These are phyloP conservation scores for Zygosaccharomyces sapae DNA, from an alignment of 1,139 yeast species.

Conservation along the genomic window DNA sequence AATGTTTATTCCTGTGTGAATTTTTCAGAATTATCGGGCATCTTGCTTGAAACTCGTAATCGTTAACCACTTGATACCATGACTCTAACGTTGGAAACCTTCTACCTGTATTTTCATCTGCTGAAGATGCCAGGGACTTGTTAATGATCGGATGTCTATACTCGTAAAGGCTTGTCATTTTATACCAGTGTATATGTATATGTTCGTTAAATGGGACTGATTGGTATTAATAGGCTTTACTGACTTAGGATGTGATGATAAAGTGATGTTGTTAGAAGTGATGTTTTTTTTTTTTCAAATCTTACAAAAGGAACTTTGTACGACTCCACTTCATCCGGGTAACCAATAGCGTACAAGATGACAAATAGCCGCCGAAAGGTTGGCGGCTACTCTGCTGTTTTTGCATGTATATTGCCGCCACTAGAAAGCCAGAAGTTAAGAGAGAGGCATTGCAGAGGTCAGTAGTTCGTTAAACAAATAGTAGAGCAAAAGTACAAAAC, in stretches of 20 bases:
- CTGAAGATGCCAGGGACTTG: slow-evolving; percentile 27
- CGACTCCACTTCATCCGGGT: not conserved
- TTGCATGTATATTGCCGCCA: too few relatives aligned
- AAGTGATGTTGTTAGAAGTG: slow-evolving; percentile 9
- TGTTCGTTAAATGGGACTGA: slow-evolving; percentile 23
- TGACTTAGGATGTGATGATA: slow-evolving; percentile 6
- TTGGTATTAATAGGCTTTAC: slow-evolving; percentile 1
- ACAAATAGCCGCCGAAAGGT: not conserved
- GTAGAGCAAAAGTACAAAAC: not conserved
- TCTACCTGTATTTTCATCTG: slow-evolving; percentile 22
- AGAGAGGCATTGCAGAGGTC: too few relatives aligned
- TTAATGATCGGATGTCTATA: slow-evolving; percentile 36
- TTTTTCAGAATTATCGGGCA: slow-evolving; percentile 37
- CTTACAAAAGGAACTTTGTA: not conserved
- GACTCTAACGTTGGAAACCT: slow-evolving; percentile 32
- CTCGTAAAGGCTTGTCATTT: slow-evolving; percentile 33
- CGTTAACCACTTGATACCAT: slow-evolving; percentile 36
- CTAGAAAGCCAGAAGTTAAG: too few relatives aligned
- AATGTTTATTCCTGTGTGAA: slow-evolving; percentile 36
- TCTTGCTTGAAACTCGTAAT: slow-evolving; percentile 36
- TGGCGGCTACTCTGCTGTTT: too few relatives aligned
- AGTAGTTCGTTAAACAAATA: too few relatives aligned
- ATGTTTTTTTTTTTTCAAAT: slow-evolving; percentile 4
- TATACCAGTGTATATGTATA: slow-evolving; percentile 10
- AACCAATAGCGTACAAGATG: not conserved